Base-by-base conservation (phyloP, 2,329 filamentous ascomycete species). In the Aspergillus pseudoterreus region DNA sequence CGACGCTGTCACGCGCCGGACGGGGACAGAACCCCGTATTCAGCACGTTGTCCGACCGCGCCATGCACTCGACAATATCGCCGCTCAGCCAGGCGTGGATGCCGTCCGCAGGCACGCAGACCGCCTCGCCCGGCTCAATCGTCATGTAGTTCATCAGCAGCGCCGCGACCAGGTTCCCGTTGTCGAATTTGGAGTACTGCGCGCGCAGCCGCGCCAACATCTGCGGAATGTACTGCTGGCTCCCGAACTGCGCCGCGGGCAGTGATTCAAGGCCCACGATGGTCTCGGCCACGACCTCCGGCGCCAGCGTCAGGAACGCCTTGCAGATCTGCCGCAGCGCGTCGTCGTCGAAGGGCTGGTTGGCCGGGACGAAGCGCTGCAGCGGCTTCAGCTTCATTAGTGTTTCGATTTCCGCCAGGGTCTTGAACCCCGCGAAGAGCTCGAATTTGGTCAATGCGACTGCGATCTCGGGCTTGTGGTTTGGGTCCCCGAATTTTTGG, bases 381-480 rank as follows among this genome's bases (percentile, higher is more conserved):
- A 87, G 71, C 3, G 78, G 74, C 24, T 79, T 71, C 22, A 87
- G 70, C 27, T 63, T 62, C 62, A 90, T 78, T 1, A 90, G 70
- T 0, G 74, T 64, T 30, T 82, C 70, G 51, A 91, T 84, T 2
- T 84, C 75, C 9, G 69, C 63, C 0, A 87, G 71, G 0, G 85
- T 82, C 63, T 88, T 90, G 74, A 85, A 91, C 5, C 87, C 87
- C 9, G 83, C 85, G 59, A 92, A 91, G 0, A 87, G 83, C 66
- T 91, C 87, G 60, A 92, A 91, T 19, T 83, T 80, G 11, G 80
- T 78, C 1, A 91, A 71, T 0, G 87, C 87, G 1, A 92, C 74
- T 1, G 87, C 87, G 48, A 92, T 91, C 64, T 92, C 87, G 1
- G 88, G 87, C 70, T 91, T 91, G 75, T 91, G 87, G 66, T 91